Percentiles rank a stretch among this genome's conserved stretches.
These are phyloP conservation scores for Sporothrix globosa DNA, from an alignment of 2,329 filamentous ascomycete genomes.

Conservation along the genomic window DNA sequence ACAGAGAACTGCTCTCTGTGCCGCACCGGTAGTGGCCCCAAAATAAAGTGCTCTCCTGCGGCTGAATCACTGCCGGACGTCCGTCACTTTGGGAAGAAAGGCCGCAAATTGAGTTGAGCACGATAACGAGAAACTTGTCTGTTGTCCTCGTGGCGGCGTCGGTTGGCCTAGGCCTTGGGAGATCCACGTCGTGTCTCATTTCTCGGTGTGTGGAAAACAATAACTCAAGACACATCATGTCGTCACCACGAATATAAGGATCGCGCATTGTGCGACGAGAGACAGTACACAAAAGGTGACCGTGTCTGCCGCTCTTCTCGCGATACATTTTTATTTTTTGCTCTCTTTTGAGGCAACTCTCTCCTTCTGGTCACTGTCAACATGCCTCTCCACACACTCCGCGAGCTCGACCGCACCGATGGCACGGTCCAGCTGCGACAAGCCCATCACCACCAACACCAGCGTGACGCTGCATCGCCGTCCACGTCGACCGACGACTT, in stretches of 20 bases:
- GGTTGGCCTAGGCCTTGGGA: not conserved
- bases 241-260: not conserved
- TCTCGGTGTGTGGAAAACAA: not conserved
- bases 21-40: not conserved
- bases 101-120: not conserved
- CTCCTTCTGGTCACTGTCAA: not conserved
- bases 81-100: not conserved
- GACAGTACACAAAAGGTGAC: not conserved
- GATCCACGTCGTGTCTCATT: no score
- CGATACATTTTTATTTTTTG: not conserved
- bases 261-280: not conserved
- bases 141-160: not conserved
- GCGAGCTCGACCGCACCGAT: constrained; percentile 40
- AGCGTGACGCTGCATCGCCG: not conserved
- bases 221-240: not conserved
- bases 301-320: not conserved
- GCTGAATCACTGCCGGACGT: constrained; percentile 12
- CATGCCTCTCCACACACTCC: constrained; percentile 38
- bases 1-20: not conserved
- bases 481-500: constrained; percentile 34
- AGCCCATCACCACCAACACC: not conserved
- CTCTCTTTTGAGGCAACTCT: not conserved
- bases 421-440: constrained; percentile 54
- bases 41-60: constrained; percentile 1
- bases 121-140: not conserved